Conservation (phyloP, 2,329 filamentous ascomycete species). For the Monosporascus sp. region DNA sequence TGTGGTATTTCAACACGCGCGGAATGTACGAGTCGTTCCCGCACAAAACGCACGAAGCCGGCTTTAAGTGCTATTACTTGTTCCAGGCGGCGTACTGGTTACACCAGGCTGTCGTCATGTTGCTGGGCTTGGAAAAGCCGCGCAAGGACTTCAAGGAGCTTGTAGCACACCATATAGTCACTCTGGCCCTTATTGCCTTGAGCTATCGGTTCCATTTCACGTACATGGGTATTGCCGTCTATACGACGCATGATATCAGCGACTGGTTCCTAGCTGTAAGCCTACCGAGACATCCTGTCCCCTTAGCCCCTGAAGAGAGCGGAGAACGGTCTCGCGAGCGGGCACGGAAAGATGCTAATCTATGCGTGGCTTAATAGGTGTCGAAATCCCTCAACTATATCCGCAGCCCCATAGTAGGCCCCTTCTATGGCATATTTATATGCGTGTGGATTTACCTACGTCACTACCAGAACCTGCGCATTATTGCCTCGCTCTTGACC, state of each 20-base stretch:
- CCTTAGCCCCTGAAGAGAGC: background rate
- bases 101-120: slow-evolving; percentile 65
- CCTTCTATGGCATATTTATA: slow-evolving; percentile 63
- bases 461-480: slow-evolving; percentile 60
- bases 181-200: slow-evolving; percentile 59
- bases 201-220: slow-evolving; percentile 75
- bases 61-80: slow-evolving; percentile 72
- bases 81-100: slow-evolving; percentile 71
- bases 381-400: slow-evolving; percentile 71
- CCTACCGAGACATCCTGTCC: background rate
- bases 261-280: slow-evolving; percentile 64
- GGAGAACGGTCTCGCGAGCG: too few relatives aligned
- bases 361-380: slow-evolving; percentile 19
- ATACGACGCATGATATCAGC: slow-evolving; percentile 69
- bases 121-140: slow-evolving; percentile 65
- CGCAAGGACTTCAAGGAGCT: slow-evolving; percentile 72
- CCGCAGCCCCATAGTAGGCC: slow-evolving; percentile 54
- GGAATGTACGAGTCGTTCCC: slow-evolving; percentile 70
- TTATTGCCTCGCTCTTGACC: slow-evolving; percentile 53
- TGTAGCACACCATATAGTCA: slow-evolving; percentile 68
- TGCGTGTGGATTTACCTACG: slow-evolving; percentile 65
- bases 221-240: slow-evolving; percentile 68
- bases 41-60: slow-evolving; percentile 57
- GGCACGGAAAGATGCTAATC: slow-evolving; percentile 1
- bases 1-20: slow-evolving; percentile 71